A percentile compares a stretch with the other conserved stretches of the same genome.
These are phyloP conservation scores for Aspergillus haitiensis DNA, from an alignment of 495 filamentous ascomycete species.

Conservation along the genomic window DNA sequence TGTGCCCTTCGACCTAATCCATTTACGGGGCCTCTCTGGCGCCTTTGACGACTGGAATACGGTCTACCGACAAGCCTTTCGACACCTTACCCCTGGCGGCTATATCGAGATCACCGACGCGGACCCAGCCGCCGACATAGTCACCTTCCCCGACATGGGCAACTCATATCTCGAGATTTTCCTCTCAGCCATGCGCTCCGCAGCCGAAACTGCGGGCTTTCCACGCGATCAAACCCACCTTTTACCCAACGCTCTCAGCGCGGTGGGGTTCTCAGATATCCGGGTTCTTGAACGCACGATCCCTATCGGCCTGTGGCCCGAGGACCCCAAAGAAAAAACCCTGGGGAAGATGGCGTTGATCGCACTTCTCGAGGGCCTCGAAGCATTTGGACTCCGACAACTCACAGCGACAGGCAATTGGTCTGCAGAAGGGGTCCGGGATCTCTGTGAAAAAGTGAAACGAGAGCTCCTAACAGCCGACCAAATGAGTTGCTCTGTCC, in stretches of 20 bases:
- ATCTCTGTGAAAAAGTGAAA: slow-evolving; percentile 55
- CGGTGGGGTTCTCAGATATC: slow-evolving; percentile 63
- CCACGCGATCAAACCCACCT: slow-evolving; percentile 58
- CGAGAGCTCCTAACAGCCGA: slow-evolving; percentile 51
- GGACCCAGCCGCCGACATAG: slow-evolving; percentile 37
- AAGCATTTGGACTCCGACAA: slow-evolving; percentile 59
- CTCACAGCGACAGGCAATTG: slow-evolving; percentile 61
- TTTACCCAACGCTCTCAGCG: slow-evolving; percentile 46
- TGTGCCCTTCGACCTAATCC: slow-evolving; percentile 64
- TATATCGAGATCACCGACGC: slow-evolving; percentile 59
- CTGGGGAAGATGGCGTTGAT: slow-evolving; percentile 69
- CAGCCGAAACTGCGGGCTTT: slow-evolving; percentile 33
- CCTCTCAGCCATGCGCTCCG: slow-evolving; percentile 37
- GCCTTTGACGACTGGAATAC: slow-evolving; percentile 62
- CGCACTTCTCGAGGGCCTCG: slow-evolving; percentile 61
- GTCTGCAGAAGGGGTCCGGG: slow-evolving; percentile 53
- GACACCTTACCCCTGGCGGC: slow-evolving; percentile 61
- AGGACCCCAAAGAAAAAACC: slow-evolving; percentile 53
- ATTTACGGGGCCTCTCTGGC: slow-evolving; percentile 62
- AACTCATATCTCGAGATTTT: slow-evolving; percentile 43
- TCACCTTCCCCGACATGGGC: slow-evolving; percentile 22
- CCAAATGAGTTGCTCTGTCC: slow-evolving; percentile 46
- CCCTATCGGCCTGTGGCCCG: slow-evolving; percentile 58
- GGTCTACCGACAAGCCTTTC: slow-evolving; percentile 61
- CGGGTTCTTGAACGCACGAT: slow-evolving; percentile 55